A percentile compares a stretch with the other conserved stretches of the same genome.
phyloP scores from a whole-genome alignment of 1,284 basidiomycete species.

The Ustilago curta region DNA sequence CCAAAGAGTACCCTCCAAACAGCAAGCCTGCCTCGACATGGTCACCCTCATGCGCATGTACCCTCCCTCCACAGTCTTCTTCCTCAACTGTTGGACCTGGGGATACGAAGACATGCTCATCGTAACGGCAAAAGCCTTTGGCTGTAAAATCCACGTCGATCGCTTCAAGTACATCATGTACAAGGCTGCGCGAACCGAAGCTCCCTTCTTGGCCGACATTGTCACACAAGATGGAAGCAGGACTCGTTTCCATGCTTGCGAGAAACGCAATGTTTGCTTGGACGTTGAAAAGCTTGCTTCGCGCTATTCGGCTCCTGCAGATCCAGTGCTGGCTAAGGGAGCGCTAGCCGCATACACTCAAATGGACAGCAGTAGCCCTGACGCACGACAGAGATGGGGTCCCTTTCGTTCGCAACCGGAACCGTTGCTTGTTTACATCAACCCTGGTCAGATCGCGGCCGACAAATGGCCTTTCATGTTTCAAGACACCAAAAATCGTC shows the following conservation, averaged over 20 bases:
- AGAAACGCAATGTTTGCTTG: conserved; percentile 79
- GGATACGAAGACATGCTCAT: conserved; percentile 72
- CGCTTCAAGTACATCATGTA: conserved; percentile 84
- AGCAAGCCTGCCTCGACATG: conserved; percentile 73
- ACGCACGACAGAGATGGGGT: conserved; percentile 32
- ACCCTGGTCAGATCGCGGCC: conserved; percentile 67
- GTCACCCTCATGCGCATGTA: conserved; percentile 73
- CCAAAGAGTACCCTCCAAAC: conserved; percentile 38
- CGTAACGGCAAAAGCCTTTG: conserved; percentile 49
- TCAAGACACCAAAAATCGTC: conserved; percentile 71
- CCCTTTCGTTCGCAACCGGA: conserved; percentile 23
- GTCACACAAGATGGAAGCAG: conserved; percentile 75
- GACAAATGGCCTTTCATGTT: conserved; percentile 76
- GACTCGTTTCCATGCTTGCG: conserved; percentile 91
- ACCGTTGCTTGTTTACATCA: conserved; percentile 45
- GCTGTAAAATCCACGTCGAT: conserved; percentile 83
- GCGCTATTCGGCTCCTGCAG: conserved; percentile 7
- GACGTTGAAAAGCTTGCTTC: conserved; percentile 22
- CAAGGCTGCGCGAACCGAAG: conserved; percentile 72
- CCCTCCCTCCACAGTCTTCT: conserved; percentile 80
- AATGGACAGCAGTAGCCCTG: conserved; percentile 30
- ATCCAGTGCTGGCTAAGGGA: conserved; percentile 13
- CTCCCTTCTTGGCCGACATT: conserved; percentile 77
- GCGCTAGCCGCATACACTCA: conserved; percentile 32
- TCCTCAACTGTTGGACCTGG: conserved; percentile 92